Evolutionary conservation across 805 yeast genomes (phyloP).

Genomic region (Yarrowia divulgata): DNA sequence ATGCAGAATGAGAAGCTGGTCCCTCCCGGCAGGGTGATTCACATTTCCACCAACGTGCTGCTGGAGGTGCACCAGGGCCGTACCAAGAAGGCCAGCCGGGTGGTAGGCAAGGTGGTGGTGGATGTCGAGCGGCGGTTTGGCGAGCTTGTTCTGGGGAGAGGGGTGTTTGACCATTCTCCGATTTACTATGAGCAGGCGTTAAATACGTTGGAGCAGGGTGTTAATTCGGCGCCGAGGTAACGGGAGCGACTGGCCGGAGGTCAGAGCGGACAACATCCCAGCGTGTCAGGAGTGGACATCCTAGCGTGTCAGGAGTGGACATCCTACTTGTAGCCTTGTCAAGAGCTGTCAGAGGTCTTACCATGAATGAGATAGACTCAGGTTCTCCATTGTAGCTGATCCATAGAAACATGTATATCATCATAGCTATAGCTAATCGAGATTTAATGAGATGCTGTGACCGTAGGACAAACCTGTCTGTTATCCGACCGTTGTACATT

Average conservation of each 20-base stretch:
- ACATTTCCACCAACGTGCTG: constrained; percentile 47
- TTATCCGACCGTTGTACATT: no score
- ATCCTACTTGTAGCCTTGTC: no score
- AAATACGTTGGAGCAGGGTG: constrained; percentile 47
- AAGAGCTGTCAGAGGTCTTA: no score
- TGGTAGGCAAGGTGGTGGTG: constrained; percentile 55
- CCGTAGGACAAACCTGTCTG: no score
- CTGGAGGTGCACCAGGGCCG: constrained; percentile 65
- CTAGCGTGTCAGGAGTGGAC: no score
- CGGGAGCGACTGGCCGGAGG: neutral
- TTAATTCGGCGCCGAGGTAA: constrained; percentile 42
- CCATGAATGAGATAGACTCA: no score
- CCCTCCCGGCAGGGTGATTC: constrained; percentile 51
- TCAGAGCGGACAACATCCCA: neutral
- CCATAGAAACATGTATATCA: no score
- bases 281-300: no score
- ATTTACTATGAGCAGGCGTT: constrained; percentile 50
- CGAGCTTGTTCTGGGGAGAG: constrained; percentile 50
- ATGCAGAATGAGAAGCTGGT: constrained; percentile 50
- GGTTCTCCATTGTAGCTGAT: no score
- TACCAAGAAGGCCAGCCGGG: constrained; percentile 93
- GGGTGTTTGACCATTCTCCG: constrained; percentile 50
- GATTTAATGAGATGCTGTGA: neutral
- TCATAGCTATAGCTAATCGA: neutral
- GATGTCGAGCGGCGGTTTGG: constrained; percentile 49